Conservation (phyloP, 768 basidiomycete species). For the Lanmaoa rubissima region DNA sequence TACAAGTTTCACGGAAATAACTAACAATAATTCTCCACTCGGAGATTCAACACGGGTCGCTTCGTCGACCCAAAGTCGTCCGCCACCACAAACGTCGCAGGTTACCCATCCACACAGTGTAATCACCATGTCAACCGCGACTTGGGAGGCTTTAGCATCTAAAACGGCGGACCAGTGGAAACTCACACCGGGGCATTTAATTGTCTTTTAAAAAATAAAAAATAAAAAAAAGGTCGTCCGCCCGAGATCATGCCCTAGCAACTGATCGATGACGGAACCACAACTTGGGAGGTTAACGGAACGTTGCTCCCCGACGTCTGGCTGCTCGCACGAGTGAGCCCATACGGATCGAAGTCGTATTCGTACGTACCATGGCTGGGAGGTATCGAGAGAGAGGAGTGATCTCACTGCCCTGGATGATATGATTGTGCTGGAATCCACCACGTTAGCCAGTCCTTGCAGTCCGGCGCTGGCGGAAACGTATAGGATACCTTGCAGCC, state of each 20-base stretch:
- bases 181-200: no score
- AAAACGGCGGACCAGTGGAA: no score
- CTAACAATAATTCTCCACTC: no score
- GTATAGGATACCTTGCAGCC: conserved; percentile 4
- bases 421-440: conserved; percentile 3
- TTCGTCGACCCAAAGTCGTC: not conserved
- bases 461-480: not conserved
- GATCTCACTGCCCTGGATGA: conserved; percentile 17
- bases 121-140: no score
- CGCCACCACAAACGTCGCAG: no score
- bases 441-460: not conserved
- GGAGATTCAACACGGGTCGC: not conserved
- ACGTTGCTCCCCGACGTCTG: not conserved
- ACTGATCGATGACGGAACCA: not conserved
- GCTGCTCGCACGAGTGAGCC: conserved; percentile 8
- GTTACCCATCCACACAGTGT: no score
- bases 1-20: not conserved
- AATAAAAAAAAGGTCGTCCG: no score
- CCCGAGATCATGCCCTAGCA: not conserved
- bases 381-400: not conserved
- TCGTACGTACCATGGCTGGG: not conserved
- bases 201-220: no score
- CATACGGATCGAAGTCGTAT: not conserved
- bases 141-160: no score
- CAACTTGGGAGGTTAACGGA: conserved; percentile 12